Evolutionary conservation across 768 basidiomycete genomes (phyloP), one percentile per base, ranked within the genome.

Genomic region (Mycena capillaripes): DNA sequence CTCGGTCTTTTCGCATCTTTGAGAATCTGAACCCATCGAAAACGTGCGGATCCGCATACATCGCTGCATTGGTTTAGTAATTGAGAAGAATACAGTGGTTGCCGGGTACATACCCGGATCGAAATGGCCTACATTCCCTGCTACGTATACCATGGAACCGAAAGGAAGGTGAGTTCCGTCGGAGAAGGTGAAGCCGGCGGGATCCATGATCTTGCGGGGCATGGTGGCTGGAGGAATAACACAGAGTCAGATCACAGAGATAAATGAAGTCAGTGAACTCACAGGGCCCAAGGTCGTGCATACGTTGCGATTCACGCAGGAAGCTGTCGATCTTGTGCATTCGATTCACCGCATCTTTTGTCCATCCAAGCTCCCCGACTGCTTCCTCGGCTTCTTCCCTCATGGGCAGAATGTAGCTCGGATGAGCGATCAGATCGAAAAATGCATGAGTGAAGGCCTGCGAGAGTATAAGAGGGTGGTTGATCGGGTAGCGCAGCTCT

Each of bases 351-450:
- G 16, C 85, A 73, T 16, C 46, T 11, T 48, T 48, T 8, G 46
- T 48, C 46, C 46, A 48, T 48, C 46, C 46, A n/a, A 48, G 46
- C 21, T 80, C 75, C 3, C 50, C 53, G 19, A 84, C 75, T 1
- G 78, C 72, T 7, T 53, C 46, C 46, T 81, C 81, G 2, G 81
- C 77, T 69, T 85, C 85, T 52, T 82, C 77, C 1, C 84, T 77
- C 57, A 86, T 59, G 4, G 79, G 78, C 16, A 75, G 32, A 16
- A 79, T 23, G 53, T 81, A 80, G 40, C 82, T 71, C 0, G 83
- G 82, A 29, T 77, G 65, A 4, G 76, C 67, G 9, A 82, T 81
- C 5, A 84, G 76, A 61, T 79, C 69, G 56, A 74, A 81, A 4
- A 83, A 65, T 7, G 77, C 79, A 14, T 80, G 81, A 0, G 78